Evolutionary conservation across 805 yeast species (phyloP), one percentile per base, ranked within the genome.

Genomic region (Danielozyma ontarioensis): DNA sequence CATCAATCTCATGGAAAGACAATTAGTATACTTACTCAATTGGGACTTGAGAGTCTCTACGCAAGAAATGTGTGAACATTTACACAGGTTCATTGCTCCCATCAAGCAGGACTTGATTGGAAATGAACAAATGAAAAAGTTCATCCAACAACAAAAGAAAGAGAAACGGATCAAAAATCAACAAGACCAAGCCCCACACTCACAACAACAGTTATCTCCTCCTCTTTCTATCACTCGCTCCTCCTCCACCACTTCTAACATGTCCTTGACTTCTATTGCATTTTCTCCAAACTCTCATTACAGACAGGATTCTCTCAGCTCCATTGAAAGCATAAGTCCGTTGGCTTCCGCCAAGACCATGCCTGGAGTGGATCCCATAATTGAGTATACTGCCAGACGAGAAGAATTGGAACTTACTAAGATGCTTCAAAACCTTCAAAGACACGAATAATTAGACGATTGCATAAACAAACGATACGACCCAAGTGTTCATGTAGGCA

Each of bases 1-100:
- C 53, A 76, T 83, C 43, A 83, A 82, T 55, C 64, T 82, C 40
- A 83, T 83, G 88, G 94, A 83, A 59, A 74, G 86, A 52, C 90
- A 83, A 57, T 62, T 83, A 38, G 64, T 83, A 33, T 76, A 69
- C 49, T 63, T 83, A 32, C 61, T 83, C 51, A 72, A 81, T 57
- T 83, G 89, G 88, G 81, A 83, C 53, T 62, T 82, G 40, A 58
- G 64, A 36, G 69, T 75, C 26, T 50, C 58, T 32, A 67, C 59
- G 43, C 56, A 55, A 17, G 79, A 76, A 36, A 62, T 75, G 54
- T 44, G 55, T 28, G 41, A 39, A 18, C 62, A 57, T 26, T 63
- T 74, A 52, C 55, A 51, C 37, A 55, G 62, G 37, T 72, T 74
- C 64, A 60, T 76, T 42, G 69, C 64, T 19, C 80, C 80, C 23